phyloP scores from a whole-genome alignment of 1,284 basidiomycete genomes.

The Ustilago cynodontis region DNA sequence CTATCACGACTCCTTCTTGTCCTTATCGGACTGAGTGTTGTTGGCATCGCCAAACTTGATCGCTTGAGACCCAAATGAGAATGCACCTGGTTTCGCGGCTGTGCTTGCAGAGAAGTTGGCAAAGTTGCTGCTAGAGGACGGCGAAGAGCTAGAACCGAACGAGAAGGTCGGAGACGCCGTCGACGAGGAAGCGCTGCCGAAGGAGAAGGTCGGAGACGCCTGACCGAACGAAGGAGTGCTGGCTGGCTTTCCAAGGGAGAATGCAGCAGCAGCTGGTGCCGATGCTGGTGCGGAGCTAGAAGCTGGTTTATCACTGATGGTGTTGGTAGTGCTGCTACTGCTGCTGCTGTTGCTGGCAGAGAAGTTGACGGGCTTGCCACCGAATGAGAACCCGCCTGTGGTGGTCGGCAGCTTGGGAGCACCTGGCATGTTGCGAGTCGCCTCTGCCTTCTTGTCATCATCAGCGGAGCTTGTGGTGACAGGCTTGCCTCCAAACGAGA shows the following conservation, averaged over 20 bases:
- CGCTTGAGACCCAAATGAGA: slow-evolving; percentile 24
- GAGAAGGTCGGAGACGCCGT: slow-evolving; percentile 23
- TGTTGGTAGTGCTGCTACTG: no score
- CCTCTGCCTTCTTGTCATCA: slow-evolving; percentile 43
- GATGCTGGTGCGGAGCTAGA: slow-evolving; percentile 1
- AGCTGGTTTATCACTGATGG: slow-evolving; percentile 14
- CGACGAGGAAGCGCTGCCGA: no score
- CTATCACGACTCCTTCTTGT: neutral
- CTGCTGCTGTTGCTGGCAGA: neutral
- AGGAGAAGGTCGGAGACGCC: slow-evolving; percentile 22
- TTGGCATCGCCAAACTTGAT: slow-evolving; percentile 44
- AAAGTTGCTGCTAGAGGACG: slow-evolving; percentile 25
- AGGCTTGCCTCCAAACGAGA: slow-evolving; percentile 48
- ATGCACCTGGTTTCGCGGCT: slow-evolving; percentile 38
- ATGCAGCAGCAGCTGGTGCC: slow-evolving; percentile 6
- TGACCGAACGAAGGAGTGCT: no score
- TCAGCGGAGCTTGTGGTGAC: slow-evolving; percentile 6
- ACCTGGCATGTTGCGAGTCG: slow-evolving; percentile 39
- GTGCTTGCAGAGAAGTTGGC: slow-evolving; percentile 31
- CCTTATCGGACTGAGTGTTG: neutral
- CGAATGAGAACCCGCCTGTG: slow-evolving; percentile 38
- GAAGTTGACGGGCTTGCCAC: slow-evolving; percentile 40
- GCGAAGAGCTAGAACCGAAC: slow-evolving; percentile 16
- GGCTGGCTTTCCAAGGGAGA: slow-evolving; percentile 22
- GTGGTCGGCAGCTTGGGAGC: slow-evolving; percentile 28